Conservation (phyloP, 148 eudicot species). For the Linanthus parryae region DNA sequence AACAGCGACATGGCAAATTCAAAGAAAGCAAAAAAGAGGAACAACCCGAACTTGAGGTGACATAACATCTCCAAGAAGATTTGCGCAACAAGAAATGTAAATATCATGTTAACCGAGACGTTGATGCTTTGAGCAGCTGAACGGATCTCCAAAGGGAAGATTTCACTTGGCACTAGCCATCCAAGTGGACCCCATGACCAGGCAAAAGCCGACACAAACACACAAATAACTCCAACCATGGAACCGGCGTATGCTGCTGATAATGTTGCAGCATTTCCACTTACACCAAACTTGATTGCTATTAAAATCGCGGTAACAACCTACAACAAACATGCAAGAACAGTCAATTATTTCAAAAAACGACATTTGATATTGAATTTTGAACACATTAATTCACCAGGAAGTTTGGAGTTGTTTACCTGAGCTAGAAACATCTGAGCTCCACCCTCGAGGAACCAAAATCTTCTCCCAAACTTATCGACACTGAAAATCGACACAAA, state of each 20-base stretch:
- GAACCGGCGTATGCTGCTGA: conserved; percentile 3
- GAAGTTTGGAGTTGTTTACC: conserved; percentile 15
- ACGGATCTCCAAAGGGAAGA: conserved; percentile 21
- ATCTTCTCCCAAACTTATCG: conserved; percentile 24
- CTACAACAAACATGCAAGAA: neutral
- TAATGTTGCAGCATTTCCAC: conserved; percentile 13
- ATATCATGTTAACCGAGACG: conserved; percentile 24
- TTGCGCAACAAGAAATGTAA: conserved; percentile 20
- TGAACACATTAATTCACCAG: neutral
- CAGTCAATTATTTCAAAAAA: neutral
- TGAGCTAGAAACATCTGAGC: conserved; percentile 19
- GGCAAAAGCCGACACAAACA: conserved; percentile 17
- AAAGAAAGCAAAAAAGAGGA: conserved; percentile 16
- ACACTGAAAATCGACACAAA: conserved; percentile 17
- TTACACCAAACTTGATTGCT: conserved; percentile 14
- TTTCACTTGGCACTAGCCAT: conserved; percentile 26
- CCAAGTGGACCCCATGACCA: conserved; percentile 34
- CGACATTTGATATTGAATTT: neutral
- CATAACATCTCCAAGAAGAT: conserved; percentile 17
- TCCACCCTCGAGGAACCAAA: conserved; percentile 20
- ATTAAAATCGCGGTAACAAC: conserved; percentile 15
- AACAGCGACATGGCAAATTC: conserved; percentile 14
- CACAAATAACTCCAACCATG: conserved; percentile 16
- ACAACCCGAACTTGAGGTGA: conserved; percentile 15
- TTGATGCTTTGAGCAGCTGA: conserved; percentile 23